These are phyloP conservation scores for Lipomyces chichibuensis DNA, from an alignment of 805 yeast species.

Conservation along the genomic window DNA sequence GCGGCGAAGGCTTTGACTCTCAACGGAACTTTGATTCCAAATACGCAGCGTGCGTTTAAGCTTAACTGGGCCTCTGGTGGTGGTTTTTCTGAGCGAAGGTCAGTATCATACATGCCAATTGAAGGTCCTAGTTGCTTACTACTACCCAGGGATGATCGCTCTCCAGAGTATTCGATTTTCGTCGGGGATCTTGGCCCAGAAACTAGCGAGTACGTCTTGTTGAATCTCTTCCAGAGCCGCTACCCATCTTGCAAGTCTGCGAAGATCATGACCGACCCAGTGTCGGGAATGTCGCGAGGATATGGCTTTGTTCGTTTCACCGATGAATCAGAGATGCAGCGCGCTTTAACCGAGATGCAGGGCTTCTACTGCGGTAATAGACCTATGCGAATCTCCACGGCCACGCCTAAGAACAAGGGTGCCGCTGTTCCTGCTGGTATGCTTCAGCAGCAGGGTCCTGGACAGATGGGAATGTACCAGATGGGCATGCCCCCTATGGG, in stretches of 20 bases:
- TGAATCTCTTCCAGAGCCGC: conserved; percentile 65
- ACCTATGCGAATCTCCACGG: conserved; percentile 76
- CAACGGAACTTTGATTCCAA: conserved; percentile 72
- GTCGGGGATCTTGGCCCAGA: conserved; percentile 83
- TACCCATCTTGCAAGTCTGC: conserved; percentile 76
- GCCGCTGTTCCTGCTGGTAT: conserved; percentile 39
- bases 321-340: conserved; percentile 65
- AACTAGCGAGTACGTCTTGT: conserved; percentile 66
- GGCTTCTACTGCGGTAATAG: conserved; percentile 71
- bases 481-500: conserved; percentile 42
- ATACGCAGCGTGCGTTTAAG: conserved; percentile 60
- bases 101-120: neutral
- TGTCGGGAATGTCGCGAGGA: conserved; percentile 73
- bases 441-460: conserved; percentile 38
- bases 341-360: conserved; percentile 79
- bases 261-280: conserved; percentile 75
- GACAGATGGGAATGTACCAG: conserved; percentile 39
- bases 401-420: conserved; percentile 55
- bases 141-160: conserved; percentile 38
- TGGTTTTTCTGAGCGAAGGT: conserved; percentile 40
- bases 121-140: neutral
- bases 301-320: conserved; percentile 87
- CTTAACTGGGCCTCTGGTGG: conserved; percentile 81
- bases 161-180: conserved; percentile 67
- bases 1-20: conserved; percentile 64